Percentiles rank a stretch among this genome's conserved stretches.
phyloP scores from a whole-genome alignment of 2,329 filamentous ascomycete genomes.

The Pseudogymnoascus sp. region DNA sequence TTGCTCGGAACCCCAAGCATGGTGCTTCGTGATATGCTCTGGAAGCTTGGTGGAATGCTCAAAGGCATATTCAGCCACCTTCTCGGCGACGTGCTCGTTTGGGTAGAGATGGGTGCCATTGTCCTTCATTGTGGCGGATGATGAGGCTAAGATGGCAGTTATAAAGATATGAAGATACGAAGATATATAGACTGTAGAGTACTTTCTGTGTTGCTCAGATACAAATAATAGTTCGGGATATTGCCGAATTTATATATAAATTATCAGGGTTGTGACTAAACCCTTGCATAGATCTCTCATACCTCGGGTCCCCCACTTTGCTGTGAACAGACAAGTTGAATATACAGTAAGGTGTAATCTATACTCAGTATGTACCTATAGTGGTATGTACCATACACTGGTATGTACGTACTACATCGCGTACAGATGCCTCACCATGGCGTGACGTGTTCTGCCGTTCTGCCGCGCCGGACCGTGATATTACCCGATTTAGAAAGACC shows the following conservation, averaged over 20 bases:
- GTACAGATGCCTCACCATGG: background rate
- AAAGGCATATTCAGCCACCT: constrained; percentile 38
- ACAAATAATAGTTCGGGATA: background rate
- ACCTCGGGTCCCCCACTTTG: background rate
- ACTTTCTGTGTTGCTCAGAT: background rate
- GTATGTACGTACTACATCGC: background rate
- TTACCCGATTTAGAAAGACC: background rate
- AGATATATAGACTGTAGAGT: background rate
- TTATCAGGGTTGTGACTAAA: background rate
- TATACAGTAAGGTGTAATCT: background rate
- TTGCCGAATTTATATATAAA: background rate
- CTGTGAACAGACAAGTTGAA: background rate
- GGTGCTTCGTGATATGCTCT: constrained; percentile 36
- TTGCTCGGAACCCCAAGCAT: constrained; percentile 27
- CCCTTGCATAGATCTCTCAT: background rate
- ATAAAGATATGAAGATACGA: background rate
- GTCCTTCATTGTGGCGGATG: constrained; percentile 21
- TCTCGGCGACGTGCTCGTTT: constrained; percentile 34
- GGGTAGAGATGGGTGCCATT: constrained; percentile 33
- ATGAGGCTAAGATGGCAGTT: background rate
- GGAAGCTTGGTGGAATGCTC: constrained; percentile 37
- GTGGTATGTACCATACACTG: background rate
- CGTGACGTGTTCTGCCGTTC: background rate
- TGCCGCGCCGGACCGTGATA: background rate
- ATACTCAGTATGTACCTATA: no score